These are phyloP conservation scores for Pleurotus eryngii DNA, from an alignment of 768 basidiomycete species.

Conservation along the genomic window DNA sequence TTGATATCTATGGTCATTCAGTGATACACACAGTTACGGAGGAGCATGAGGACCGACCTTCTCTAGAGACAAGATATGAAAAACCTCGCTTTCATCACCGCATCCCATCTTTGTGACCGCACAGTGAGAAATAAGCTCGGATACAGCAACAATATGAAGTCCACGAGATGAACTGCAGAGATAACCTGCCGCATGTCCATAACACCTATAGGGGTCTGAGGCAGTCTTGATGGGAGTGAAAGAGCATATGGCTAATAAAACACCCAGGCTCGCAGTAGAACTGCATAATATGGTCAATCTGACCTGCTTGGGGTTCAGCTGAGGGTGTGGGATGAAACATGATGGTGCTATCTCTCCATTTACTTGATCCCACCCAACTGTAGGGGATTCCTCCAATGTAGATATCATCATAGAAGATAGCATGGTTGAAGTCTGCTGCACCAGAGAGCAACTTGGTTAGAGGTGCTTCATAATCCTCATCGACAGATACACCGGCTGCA, in stretches of 20 bases:
- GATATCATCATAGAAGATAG: constrained; percentile 3
- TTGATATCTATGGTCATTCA: no score
- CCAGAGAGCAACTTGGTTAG: not conserved
- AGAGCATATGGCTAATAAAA: constrained; percentile 7
- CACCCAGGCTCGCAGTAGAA: not conserved
- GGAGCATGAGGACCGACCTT: not conserved
- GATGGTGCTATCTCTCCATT: constrained; percentile 9
- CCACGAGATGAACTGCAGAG: constrained; percentile 3
- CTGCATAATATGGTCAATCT: constrained; percentile 8
- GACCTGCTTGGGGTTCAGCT: not conserved
- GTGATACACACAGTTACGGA: no score
- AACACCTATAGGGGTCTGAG: constrained; percentile 4
- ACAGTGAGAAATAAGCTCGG: constrained; percentile 10
- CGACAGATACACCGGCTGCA: not conserved
- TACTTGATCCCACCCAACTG: constrained; percentile 5
- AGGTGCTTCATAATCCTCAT: not conserved
- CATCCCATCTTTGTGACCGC: constrained; percentile 2
- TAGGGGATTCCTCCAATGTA: constrained; percentile 9
- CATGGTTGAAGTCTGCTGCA: not conserved
- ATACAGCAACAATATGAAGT: constrained; percentile 7
- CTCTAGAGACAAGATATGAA: not conserved
- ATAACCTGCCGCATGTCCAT: constrained; percentile 12
- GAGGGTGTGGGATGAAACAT: constrained; percentile 4
- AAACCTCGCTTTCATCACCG: not conserved
- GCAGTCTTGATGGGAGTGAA: not conserved